Percentiles rank a stretch among this genome's conserved stretches.
phyloP scores from a whole-genome alignment of 1,139 yeast genomes.

The Kodamaea fungicola region DNA sequence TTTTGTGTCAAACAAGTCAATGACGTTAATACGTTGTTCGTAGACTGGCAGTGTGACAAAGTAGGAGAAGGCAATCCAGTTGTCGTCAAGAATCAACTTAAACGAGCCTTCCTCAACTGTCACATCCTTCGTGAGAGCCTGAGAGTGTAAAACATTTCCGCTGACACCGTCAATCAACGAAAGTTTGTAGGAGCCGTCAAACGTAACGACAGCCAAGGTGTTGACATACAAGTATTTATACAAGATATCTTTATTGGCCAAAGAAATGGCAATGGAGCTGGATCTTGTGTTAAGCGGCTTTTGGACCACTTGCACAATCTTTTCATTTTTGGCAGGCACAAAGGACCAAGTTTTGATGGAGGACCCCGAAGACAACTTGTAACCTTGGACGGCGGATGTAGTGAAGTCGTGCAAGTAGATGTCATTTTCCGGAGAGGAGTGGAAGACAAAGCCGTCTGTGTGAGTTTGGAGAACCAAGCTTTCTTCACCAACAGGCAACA shows the following conservation, averaged over 20 bases:
- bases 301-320: conserved; percentile 17
- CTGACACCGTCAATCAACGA: conserved; percentile 64
- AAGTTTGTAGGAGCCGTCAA: conserved; percentile 38
- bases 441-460: conserved; percentile 5
- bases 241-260: conserved; percentile 69
- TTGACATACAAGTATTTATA: conserved; percentile 85
- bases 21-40: conserved; percentile 61
- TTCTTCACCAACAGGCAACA: background rate
- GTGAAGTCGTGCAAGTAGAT: conserved; percentile 17
- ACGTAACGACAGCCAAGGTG: conserved; percentile 52
- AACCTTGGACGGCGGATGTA: conserved; percentile 20
- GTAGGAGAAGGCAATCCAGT: conserved; percentile 77
- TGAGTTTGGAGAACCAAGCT: conserved; percentile 8
- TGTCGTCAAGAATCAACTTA: conserved; percentile 67
- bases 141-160: conserved; percentile 59
- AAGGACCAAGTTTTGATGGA: conserved; percentile 29
- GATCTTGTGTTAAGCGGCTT: conserved; percentile 42
- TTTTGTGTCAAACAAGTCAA: conserved; percentile 74
- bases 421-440: conserved; percentile 3
- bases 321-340: conserved; percentile 12
- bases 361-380: conserved; percentile 14
- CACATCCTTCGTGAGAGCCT: conserved; percentile 38
- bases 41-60: conserved; percentile 44
- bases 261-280: conserved; percentile 67
- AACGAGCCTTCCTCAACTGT: conserved; percentile 38